phyloP scores from a whole-genome alignment of 768 basidiomycete genomes.

The Coprinellus aureogranulatus region DNA sequence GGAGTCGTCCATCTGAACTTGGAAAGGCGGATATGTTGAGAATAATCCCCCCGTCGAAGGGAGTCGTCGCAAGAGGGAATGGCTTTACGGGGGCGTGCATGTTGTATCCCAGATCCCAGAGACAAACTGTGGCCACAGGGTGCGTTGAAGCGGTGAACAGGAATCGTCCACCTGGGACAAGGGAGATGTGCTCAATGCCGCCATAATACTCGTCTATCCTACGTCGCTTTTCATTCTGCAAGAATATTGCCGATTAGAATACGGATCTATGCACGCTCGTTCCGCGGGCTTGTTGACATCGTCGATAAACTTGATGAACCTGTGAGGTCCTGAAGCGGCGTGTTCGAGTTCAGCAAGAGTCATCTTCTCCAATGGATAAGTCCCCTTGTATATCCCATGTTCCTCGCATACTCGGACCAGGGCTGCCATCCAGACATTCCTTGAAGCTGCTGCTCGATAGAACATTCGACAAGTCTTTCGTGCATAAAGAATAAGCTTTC shows the following conservation, averaged over 20 bases:
- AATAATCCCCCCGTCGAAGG: neutral
- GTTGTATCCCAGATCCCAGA: conserved; percentile 27
- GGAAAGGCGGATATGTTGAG: neutral
- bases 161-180: conserved; percentile 31
- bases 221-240: neutral
- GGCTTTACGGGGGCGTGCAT: neutral
- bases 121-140: too few species aligned
- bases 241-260: neutral
- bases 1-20: neutral
- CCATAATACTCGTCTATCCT: conserved; percentile 1
- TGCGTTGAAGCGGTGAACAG: conserved; percentile 20
- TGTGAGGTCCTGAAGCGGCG: conserved; percentile 21
- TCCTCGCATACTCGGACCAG: conserved; percentile 19
- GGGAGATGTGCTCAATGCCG: conserved; percentile 19
- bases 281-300: neutral
- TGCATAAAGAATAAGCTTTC: neutral
- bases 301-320: conserved; percentile 14
- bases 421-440: conserved; percentile 27
- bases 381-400: conserved; percentile 17
- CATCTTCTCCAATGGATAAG: conserved; percentile 27
- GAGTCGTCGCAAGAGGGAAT: neutral
- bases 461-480: conserved; percentile 23
- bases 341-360: conserved; percentile 23
- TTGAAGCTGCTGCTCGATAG: conserved; percentile 14
- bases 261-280: neutral